Evolutionary conservation across 2,329 filamentous ascomycete species (phyloP), one percentile per base, ranked within the genome.

Genomic region (Didymella lethalis): DNA sequence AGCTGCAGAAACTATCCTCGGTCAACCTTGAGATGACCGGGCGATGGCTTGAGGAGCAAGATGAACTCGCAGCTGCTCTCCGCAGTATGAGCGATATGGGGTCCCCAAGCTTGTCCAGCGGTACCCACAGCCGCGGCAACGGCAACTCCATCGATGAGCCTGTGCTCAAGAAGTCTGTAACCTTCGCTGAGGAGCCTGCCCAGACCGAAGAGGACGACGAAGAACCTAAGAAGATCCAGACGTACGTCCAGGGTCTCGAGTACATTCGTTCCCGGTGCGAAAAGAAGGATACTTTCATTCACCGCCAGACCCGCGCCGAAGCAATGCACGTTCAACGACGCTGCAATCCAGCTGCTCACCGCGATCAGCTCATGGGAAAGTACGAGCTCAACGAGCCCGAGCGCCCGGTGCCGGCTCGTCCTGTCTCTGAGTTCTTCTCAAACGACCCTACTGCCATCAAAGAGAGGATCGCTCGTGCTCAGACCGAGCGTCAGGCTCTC

Each of bases 231-330:
- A 73, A 74, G 71, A 91, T 95, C 70, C 89, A 90, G 3, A 90
- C 93, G 5, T 97, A 97, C 78, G 94, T 93, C 79, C 89, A 91
- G 61, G 92, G 92, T 10, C 97, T 97, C 75, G 88, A 92, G 66
- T 88, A 90, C 71, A 85, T 91, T 65, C 81, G 88, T 45, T 84
- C 90, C 58, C 86, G 86, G 31, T 87, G 86, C 14, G 87, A 86
- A 56, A 82, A 83, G 52, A 81, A 83, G 18, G 95, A 98, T 76
- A 88, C 89, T 10, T 97, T 97, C 73, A 85, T 96, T 54, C 91
- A 96, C 76, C 90, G 92, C 41, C 87, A 92, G 56, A 86, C 91
- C 25, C 90, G 95, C 48, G 96, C 94, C 59, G 94, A 98, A 75
- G 92, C 92, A 25, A 83, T 97, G 47, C 94, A 97, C 74, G 87